Evolutionary conservation across 495 filamentous ascomycete species (phyloP).

Genomic region (Tetracladium marchalianum): DNA sequence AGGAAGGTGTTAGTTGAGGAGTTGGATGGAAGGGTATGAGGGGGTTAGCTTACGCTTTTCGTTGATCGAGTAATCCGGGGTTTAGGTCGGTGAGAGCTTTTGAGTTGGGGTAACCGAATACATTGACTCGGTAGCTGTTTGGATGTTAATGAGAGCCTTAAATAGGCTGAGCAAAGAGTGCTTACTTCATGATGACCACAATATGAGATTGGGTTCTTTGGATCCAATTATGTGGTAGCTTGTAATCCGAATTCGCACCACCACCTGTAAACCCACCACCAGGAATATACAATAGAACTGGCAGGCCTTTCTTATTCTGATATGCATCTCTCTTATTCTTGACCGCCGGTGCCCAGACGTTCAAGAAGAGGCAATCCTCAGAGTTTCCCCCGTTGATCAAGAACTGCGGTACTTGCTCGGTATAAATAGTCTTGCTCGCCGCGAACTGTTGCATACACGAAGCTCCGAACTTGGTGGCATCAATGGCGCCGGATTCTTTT

Average conservation of each 20-base stretch:
- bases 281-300: constrained; percentile 29
- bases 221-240: constrained; percentile 32
- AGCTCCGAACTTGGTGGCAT: constrained; percentile 31
- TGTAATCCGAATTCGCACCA: constrained; percentile 23
- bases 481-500: constrained; percentile 27
- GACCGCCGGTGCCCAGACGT: constrained; percentile 35
- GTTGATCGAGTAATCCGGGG: constrained; percentile 48
- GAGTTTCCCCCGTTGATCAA: constrained; percentile 34
- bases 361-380: constrained; percentile 58
- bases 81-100: constrained; percentile 30
- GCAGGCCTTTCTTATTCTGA: constrained; percentile 17
- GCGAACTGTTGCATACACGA: constrained; percentile 41
- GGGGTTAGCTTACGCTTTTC: constrained; percentile 21
- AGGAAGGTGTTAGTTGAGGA: too few species aligned
- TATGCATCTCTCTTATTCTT: constrained; percentile 17
- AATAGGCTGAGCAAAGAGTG: too few species aligned
- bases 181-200: constrained; percentile 34
- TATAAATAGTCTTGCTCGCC: constrained; percentile 17
- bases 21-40: too few species aligned
- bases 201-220: constrained; percentile 37
- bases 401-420: constrained; percentile 28
- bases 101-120: constrained; percentile 49
- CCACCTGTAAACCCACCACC: constrained; percentile 28
- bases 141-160: too few species aligned
- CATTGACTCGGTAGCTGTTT: constrained; percentile 40